phyloP scores from a whole-genome alignment of 1,284 basidiomycete genomes.

The Rhodotorula mucilaginosa region DNA sequence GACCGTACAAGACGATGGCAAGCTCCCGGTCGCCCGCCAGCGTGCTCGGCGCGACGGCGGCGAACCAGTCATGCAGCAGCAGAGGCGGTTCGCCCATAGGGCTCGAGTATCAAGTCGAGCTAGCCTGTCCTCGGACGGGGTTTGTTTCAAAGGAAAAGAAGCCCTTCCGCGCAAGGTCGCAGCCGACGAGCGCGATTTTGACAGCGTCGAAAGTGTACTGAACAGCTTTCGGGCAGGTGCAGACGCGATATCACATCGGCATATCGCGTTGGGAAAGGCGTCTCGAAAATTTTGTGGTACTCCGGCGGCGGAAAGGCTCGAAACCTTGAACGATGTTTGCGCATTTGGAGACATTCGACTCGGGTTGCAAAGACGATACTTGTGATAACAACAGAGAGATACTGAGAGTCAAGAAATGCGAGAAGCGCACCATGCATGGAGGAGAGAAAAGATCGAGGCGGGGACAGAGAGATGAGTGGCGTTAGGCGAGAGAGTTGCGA shows the following conservation, averaged over 20 bases:
- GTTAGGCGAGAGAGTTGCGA: neutral
- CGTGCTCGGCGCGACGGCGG: conserved; percentile 1
- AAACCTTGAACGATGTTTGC: neutral
- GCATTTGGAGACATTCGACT: too few relatives aligned
- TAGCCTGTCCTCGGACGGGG: too few relatives aligned
- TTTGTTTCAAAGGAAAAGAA: too few relatives aligned
- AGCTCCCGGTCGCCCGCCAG: neutral
- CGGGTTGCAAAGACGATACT: too few relatives aligned
- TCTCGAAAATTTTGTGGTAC: too few relatives aligned
- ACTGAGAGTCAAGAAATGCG: neutral
- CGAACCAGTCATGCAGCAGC: conserved; percentile 10
- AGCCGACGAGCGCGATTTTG: too few relatives aligned
- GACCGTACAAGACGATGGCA: neutral
- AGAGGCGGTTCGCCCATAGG: neutral
- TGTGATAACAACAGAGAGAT: neutral
- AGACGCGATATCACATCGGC: too few relatives aligned
- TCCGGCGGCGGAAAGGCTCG: neutral
- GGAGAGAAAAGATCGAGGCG: neutral
- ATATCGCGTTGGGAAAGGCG: too few relatives aligned
- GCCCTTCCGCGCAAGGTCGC: too few relatives aligned
- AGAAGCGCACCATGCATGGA: neutral
- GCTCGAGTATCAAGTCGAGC: neutral
- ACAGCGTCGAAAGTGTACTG: too few relatives aligned
- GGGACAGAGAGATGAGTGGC: neutral
- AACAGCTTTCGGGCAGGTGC: too few relatives aligned